These are phyloP conservation scores for Fusarium graminum DNA, from an alignment of 2,329 filamentous ascomycete species.

Conservation along the genomic window DNA sequence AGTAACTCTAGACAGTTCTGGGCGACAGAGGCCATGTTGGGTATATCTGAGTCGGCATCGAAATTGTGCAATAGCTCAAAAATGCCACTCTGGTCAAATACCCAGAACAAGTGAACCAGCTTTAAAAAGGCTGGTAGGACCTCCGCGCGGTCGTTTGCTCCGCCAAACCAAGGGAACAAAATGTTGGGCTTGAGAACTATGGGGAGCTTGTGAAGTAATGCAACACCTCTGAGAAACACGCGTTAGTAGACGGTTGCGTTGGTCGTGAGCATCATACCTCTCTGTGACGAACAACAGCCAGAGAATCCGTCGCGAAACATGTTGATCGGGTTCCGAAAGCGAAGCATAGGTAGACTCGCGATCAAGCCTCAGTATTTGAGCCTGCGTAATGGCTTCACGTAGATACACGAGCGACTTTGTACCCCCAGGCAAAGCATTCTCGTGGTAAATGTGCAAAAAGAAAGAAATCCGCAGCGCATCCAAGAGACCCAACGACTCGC, in stretches of 20 bases:
- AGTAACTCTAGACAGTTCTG: slow-evolving; percentile 55
- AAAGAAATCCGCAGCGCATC: slow-evolving; percentile 62
- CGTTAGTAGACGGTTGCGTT: slow-evolving; percentile 15
- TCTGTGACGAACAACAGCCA: slow-evolving; percentile 65
- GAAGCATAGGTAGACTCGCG: slow-evolving; percentile 57
- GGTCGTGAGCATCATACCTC: slow-evolving; percentile 33
- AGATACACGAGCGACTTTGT: slow-evolving; percentile 62
- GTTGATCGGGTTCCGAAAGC: slow-evolving; percentile 56
- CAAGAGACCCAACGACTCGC: slow-evolving; percentile 52
- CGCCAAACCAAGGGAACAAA: slow-evolving; percentile 53
- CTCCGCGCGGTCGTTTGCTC: slow-evolving; percentile 56
- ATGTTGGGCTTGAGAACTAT: slow-evolving; percentile 59
- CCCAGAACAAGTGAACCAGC: slow-evolving; percentile 63
- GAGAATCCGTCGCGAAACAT: slow-evolving; percentile 60
- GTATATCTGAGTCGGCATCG: slow-evolving; percentile 52
- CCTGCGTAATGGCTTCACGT: slow-evolving; percentile 64
- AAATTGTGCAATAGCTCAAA: slow-evolving; percentile 61
- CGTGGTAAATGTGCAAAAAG: slow-evolving; percentile 66
- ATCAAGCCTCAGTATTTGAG: slow-evolving; percentile 63
- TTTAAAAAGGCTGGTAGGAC: slow-evolving; percentile 64
- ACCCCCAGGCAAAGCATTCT: slow-evolving; percentile 62
- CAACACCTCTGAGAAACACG: slow-evolving; percentile 57
- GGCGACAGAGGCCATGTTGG: slow-evolving; percentile 50
- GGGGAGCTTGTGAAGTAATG: slow-evolving; percentile 64
- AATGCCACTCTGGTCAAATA: slow-evolving; percentile 63